A percentile compares a stretch with the other conserved stretches of the same genome.
Evolutionary conservation across 139 green algal genomes (phyloP).

Genomic region (Picochlorum sp.): DNA sequence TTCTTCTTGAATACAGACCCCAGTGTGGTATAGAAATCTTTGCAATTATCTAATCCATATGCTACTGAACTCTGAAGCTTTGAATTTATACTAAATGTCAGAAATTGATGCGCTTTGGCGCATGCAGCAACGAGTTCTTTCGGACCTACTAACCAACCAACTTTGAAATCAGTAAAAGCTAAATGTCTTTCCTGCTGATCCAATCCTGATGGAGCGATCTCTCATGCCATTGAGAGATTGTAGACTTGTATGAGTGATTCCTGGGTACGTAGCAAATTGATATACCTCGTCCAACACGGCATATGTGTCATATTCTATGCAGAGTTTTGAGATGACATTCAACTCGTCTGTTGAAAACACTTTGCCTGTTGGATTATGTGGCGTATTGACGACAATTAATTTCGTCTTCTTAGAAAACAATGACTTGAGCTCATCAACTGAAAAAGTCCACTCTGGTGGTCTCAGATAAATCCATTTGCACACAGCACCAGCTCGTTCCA

Average conservation of each 20-base stretch:
- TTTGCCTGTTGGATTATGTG: slow-evolving; percentile 73
- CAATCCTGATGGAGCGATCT: slow-evolving; percentile 53
- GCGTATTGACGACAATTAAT: slow-evolving; percentile 70
- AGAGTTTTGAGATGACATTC: slow-evolving; percentile 53
- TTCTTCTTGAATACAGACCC: slow-evolving; percentile 37
- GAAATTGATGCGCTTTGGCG: slow-evolving; percentile 74
- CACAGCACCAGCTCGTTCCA: slow-evolving; percentile 26
- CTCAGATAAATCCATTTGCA: slow-evolving; percentile 29
- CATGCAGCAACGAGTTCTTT: slow-evolving; percentile 47
- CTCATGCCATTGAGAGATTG: slow-evolving; percentile 57
- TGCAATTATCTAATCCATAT: slow-evolving; percentile 54
- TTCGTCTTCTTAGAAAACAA: slow-evolving; percentile 47
- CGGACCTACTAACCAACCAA: slow-evolving; percentile 68
- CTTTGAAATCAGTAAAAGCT: slow-evolving; percentile 82
- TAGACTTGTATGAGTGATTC: slow-evolving; percentile 48
- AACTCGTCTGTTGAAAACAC: slow-evolving; percentile 65
- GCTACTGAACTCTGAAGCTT: slow-evolving; percentile 63
- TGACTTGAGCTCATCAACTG: slow-evolving; percentile 18
- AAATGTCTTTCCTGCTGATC: slow-evolving; percentile 78
- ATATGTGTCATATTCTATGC: slow-evolving; percentile 42
- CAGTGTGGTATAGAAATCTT: slow-evolving; percentile 50
- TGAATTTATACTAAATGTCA: slow-evolving; percentile 68
- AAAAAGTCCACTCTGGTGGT: slow-evolving; percentile 37
- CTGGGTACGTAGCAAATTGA: slow-evolving; percentile 5
- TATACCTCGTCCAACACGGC: slow-evolving; percentile 61